Evolutionary conservation across 352 stramenopile genomes (phyloP).

Genomic region (Pythium sukuiense): DNA sequence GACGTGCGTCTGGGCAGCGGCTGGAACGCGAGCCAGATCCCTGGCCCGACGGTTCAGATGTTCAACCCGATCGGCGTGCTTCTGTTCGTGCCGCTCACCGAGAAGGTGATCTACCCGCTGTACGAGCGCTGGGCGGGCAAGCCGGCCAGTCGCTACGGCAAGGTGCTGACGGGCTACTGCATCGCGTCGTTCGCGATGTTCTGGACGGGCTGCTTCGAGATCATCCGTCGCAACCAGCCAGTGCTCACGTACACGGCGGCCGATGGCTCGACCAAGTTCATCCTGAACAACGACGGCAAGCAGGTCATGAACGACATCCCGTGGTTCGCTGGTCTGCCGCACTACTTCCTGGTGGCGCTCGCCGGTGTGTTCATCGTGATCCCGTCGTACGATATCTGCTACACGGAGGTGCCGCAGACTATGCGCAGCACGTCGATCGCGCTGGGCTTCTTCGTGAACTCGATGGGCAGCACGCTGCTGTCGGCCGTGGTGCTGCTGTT

Average conservation of each 20-base stretch:
- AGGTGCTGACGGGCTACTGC: slow-evolving; percentile 21
- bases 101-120: slow-evolving; percentile 21
- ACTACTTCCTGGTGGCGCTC: slow-evolving; percentile 44
- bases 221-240: slow-evolving; percentile 17
- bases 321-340: slow-evolving; percentile 41
- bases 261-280: slow-evolving; percentile 18
- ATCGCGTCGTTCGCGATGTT: slow-evolving; percentile 22
- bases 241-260: slow-evolving; percentile 25
- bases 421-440: slow-evolving; percentile 40
- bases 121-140: slow-evolving; percentile 18
- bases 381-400: slow-evolving; percentile 40
- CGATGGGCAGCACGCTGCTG: slow-evolving; percentile 25
- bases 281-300: slow-evolving; percentile 24
- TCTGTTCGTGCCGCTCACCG: slow-evolving; percentile 20
- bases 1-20: slow-evolving; percentile 28
- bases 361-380: slow-evolving; percentile 25
- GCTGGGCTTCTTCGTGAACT: slow-evolving; percentile 38
- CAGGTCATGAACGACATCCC: slow-evolving; percentile 31
- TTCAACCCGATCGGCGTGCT: slow-evolving; percentile 33
- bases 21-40: slow-evolving; percentile 24
- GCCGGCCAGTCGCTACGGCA: slow-evolving; percentile 22
- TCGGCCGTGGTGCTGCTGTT: slow-evolving; percentile 57
- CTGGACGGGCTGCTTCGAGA: slow-evolving; percentile 28
- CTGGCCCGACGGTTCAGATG: slow-evolving; percentile 31
- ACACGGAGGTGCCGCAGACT: slow-evolving; percentile 40